phyloP scores from a whole-genome alignment of 108 stramenopile species.

The Skeletonema costatum region DNA sequence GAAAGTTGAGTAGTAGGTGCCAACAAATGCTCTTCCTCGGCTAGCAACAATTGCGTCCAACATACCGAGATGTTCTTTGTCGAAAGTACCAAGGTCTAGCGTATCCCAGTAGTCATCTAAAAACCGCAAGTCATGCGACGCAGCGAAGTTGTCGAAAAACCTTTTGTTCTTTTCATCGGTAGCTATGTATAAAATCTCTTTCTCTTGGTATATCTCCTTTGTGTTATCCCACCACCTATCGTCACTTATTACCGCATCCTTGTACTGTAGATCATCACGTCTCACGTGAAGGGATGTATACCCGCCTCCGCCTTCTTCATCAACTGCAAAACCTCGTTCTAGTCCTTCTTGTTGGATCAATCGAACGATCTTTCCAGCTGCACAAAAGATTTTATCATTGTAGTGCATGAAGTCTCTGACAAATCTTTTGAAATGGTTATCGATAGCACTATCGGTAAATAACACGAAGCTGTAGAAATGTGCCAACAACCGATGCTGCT shows the following conservation, averaged over 20 bases:
- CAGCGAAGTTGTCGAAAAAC: constrained; percentile 79
- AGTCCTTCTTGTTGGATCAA: constrained; percentile 69
- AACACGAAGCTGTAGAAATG: constrained; percentile 86
- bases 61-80: constrained; percentile 93
- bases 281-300: constrained; percentile 87
- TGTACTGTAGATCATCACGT: constrained; percentile 85
- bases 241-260: constrained; percentile 73
- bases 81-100: constrained; percentile 62
- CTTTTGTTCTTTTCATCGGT: constrained; percentile 78
- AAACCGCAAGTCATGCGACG: constrained; percentile 75
- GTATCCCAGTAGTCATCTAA: constrained; percentile 82
- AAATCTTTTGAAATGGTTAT: constrained; percentile 75
- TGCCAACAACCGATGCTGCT: constrained; percentile 67
- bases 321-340: constrained; percentile 49
- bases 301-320: constrained; percentile 76
- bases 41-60: constrained; percentile 92
- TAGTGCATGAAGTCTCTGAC: constrained; percentile 88
- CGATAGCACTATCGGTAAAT: constrained; percentile 76
- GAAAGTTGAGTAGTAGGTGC: constrained; percentile 93
- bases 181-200: constrained; percentile 70
- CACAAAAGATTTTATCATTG: constrained; percentile 87
- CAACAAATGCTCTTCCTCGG: constrained; percentile 85
- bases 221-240: constrained; percentile 73
- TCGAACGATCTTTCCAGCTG: constrained; percentile 87
- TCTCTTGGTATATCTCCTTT: constrained; percentile 21